Evolutionary conservation across 768 basidiomycete species (phyloP).

Genomic region (Gloeopeniophorella convolvens): DNA sequence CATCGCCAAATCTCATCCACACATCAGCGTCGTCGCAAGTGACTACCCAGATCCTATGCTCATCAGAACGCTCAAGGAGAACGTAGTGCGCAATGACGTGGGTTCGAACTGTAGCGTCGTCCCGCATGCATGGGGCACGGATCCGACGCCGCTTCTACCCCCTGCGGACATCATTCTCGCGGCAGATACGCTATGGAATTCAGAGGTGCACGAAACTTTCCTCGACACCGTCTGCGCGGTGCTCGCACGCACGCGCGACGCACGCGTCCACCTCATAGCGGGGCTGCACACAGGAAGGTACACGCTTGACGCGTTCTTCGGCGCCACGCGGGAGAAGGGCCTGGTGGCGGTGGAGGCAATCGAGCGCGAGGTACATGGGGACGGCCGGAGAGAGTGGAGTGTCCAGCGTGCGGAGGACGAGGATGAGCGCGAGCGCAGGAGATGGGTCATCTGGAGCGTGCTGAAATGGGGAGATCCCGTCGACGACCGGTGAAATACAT

Average conservation of each 20-base stretch:
- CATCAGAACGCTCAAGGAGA: conserved; percentile 50
- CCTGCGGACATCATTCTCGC: conserved; percentile 54
- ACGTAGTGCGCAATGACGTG: conserved; percentile 47
- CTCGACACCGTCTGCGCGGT: conserved; percentile 45
- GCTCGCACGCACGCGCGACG: conserved; percentile 35
- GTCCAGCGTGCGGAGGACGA: conserved; percentile 45
- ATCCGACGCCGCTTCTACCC: conserved; percentile 29
- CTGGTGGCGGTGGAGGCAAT: conserved; percentile 39
- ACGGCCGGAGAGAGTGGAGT: conserved; percentile 42
- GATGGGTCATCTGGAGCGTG: conserved; percentile 65
- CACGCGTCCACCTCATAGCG: conserved; percentile 61
- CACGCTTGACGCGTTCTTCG: conserved; percentile 57
- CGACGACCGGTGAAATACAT: too few relatives aligned
- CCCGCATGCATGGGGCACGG: conserved; percentile 62
- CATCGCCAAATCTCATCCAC: conserved; percentile 44
- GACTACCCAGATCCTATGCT: conserved; percentile 69
- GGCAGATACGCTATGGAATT: conserved; percentile 76
- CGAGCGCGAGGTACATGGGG: conserved; percentile 44
- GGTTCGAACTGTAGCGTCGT: conserved; percentile 42
- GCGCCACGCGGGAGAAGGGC: conserved; percentile 31
- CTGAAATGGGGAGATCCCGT: conserved; percentile 13
- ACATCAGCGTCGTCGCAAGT: conserved; percentile 42
- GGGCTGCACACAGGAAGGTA: conserved; percentile 75
- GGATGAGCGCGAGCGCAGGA: conserved; percentile 59
- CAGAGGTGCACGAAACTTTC: conserved; percentile 49